Conservation (phyloP, 805 yeast genomes). For the Yueomyces sp. region DNA sequence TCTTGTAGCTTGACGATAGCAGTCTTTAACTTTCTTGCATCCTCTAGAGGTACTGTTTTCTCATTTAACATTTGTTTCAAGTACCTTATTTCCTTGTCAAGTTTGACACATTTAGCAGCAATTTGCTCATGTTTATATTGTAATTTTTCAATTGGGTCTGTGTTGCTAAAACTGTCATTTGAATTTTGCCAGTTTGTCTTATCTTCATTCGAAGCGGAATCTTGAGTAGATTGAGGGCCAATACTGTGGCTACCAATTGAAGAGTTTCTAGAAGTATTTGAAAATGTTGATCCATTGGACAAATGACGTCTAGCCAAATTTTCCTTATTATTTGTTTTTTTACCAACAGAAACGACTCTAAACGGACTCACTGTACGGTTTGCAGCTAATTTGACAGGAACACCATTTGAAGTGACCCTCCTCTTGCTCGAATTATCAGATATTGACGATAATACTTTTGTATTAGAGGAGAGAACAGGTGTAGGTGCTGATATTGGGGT, state of each 20-base stretch:
- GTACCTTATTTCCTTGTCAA: slow-evolving; percentile 28
- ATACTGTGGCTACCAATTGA: background rate
- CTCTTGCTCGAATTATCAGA: slow-evolving; percentile 1
- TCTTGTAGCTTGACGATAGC: slow-evolving; percentile 28
- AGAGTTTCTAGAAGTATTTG: background rate
- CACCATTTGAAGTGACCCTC: background rate
- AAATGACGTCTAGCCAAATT: background rate
- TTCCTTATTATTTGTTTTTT: background rate
- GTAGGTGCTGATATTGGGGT: too few species aligned
- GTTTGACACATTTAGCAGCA: slow-evolving; percentile 23
- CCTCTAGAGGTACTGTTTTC: slow-evolving; percentile 27
- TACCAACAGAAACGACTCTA: slow-evolving; percentile 22
- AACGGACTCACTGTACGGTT: slow-evolving; percentile 19
- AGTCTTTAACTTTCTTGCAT: slow-evolving; percentile 24
- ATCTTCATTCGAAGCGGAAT: slow-evolving; percentile 1
- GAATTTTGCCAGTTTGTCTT: background rate
- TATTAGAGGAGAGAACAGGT: too few species aligned
- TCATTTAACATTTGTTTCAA: slow-evolving; percentile 23
- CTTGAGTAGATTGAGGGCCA: background rate
- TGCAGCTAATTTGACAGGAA: background rate
- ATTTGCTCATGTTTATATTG: slow-evolving; percentile 24
- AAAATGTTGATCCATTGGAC: background rate
- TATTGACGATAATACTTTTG: background rate
- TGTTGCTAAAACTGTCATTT: background rate
- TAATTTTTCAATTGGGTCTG: slow-evolving; percentile 11